These are phyloP conservation scores for Nepenthes alata DNA, from an alignment of 179 eudicot species.

Conservation along the genomic window DNA sequence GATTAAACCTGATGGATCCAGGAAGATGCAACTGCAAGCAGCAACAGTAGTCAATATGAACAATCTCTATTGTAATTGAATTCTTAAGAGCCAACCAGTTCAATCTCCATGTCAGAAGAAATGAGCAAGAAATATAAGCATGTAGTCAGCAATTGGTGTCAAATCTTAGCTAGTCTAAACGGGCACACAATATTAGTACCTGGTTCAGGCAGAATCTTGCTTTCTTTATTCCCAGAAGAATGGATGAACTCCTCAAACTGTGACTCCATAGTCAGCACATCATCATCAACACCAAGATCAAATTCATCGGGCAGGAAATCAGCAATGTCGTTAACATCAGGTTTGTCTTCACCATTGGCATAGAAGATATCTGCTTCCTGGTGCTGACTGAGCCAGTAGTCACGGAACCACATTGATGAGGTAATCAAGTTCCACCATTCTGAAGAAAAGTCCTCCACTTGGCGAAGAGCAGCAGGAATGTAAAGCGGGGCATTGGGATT, in stretches of 20 bases:
- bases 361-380: constrained; percentile 45
- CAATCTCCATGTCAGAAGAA: neutral
- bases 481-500: constrained; percentile 87
- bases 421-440: constrained; percentile 84
- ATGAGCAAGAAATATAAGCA: neutral
- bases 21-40: too few species aligned
- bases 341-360: constrained; percentile 22
- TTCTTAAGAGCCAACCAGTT: neutral
- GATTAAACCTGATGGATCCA: neutral
- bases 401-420: constrained; percentile 73
- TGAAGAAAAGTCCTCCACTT: constrained; percentile 81
- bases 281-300: constrained; percentile 64
- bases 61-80: too few species aligned
- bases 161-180: too few species aligned
- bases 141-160: neutral
- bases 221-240: constrained; percentile 36
- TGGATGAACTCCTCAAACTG: constrained; percentile 77
- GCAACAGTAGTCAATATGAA: too few species aligned
- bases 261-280: constrained; percentile 58
- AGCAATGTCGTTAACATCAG: constrained; percentile 26
- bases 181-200: constrained; percentile 10
- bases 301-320: constrained; percentile 62
- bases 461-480: constrained; percentile 67
- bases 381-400: constrained; percentile 83
- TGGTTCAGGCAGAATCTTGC: constrained; percentile 28